A percentile compares a stretch with the other conserved stretches of the same genome.
phyloP scores from a whole-genome alignment of 2,329 filamentous ascomycete genomes.

The Diaporthe destruens region DNA sequence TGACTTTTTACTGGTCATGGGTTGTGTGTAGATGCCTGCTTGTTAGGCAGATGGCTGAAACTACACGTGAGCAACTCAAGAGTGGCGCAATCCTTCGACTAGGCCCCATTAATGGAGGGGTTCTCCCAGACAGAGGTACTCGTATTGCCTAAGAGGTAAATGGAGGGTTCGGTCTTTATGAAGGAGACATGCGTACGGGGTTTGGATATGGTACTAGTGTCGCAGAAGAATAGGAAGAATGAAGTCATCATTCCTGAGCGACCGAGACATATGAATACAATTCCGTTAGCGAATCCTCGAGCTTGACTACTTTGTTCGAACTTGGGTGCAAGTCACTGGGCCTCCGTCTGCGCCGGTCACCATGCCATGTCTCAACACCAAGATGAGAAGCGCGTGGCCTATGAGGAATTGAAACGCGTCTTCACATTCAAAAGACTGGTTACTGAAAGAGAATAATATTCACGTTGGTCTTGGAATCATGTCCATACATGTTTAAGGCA shows the following conservation, averaged over 20 bases:
- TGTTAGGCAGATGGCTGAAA: neutral
- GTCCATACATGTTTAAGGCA: neutral
- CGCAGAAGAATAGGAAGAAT: no score
- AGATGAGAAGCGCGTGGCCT: neutral
- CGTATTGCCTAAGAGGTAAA: neutral
- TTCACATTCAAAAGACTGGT: neutral
- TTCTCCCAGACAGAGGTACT: neutral
- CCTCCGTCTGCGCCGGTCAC: neutral
- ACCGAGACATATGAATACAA: neutral
- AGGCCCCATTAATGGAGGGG: no score
- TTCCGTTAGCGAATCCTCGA: neutral
- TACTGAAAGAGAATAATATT: neutral
- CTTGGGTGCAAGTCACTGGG: neutral
- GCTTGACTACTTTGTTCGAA: neutral
- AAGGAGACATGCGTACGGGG: no score
- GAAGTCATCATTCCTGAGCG: neutral
- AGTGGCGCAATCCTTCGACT: neutral
- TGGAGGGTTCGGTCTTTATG: no score
- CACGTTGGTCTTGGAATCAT: neutral
- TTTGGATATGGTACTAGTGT: no score
- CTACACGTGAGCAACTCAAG: no score
- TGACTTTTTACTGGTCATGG: no score
- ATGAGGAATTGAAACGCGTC: neutral
- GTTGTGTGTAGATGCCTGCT: neutral
- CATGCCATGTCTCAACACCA: neutral